phyloP scores from a whole-genome alignment of 495 filamentous ascomycete genomes.

The Penicillium coffeae region DNA sequence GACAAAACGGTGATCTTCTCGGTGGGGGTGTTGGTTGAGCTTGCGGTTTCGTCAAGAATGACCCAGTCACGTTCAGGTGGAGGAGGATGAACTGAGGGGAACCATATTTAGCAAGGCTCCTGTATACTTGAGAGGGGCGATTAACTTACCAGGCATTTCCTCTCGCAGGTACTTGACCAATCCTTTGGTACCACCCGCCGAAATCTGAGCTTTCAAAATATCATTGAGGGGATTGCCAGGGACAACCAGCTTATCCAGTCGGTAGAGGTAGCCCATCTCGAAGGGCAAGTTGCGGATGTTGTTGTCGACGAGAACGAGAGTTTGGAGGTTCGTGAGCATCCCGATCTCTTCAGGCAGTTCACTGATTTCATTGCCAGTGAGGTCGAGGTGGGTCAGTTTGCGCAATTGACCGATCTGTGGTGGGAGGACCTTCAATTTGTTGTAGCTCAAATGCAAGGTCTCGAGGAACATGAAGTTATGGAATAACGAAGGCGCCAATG shows the following conservation, averaged over 20 bases:
- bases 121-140: too few species aligned
- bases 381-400: slow-evolving; percentile 72
- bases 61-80: slow-evolving; percentile 72
- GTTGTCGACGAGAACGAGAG: slow-evolving; percentile 84
- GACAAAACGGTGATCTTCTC: slow-evolving; percentile 76
- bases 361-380: slow-evolving; percentile 79
- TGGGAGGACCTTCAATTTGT: slow-evolving; percentile 76
- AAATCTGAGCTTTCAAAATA: slow-evolving; percentile 67
- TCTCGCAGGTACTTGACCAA: slow-evolving; percentile 80
- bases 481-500: slow-evolving; percentile 74
- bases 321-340: slow-evolving; percentile 85
- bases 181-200: slow-evolving; percentile 80
- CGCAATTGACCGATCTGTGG: slow-evolving; percentile 74
- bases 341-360: slow-evolving; percentile 89
- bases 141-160: slow-evolving; percentile 68
- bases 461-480: slow-evolving; percentile 73
- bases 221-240: slow-evolving; percentile 84
- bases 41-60: slow-evolving; percentile 56
- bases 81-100: slow-evolving; percentile 48
- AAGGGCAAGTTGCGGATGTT: slow-evolving; percentile 73
- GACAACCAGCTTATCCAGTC: slow-evolving; percentile 83
- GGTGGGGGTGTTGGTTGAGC: slow-evolving; percentile 30
- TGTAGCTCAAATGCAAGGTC: slow-evolving; percentile 86
- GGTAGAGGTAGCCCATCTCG: slow-evolving; percentile 82
- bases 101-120: too few species aligned